These are phyloP conservation scores for Eutypella sp. DNA, from an alignment of 2,329 filamentous ascomycete genomes.

Conservation along the genomic window DNA sequence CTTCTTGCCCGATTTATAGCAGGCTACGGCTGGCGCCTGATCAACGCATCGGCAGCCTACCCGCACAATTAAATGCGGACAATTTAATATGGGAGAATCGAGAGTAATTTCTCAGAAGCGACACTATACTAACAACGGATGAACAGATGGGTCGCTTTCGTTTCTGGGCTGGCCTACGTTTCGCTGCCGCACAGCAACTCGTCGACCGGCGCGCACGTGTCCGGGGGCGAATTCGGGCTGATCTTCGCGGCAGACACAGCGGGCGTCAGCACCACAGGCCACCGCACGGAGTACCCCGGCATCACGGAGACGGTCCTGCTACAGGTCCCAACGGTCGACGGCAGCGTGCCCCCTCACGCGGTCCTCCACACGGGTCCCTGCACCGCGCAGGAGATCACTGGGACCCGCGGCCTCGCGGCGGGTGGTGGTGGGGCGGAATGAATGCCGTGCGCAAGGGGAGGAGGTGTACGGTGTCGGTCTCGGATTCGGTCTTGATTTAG, in stretches of 20 bases:
- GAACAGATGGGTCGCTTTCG: slow-evolving; percentile 30
- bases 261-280: slow-evolving; percentile 33
- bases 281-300: slow-evolving; percentile 36
- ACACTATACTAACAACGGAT: background rate
- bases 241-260: slow-evolving; percentile 39
- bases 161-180: slow-evolving; percentile 36
- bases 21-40: no score
- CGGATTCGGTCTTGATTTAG: no score
- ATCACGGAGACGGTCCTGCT: slow-evolving; percentile 31
- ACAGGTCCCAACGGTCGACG: slow-evolving; percentile 31
- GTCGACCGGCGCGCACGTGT: slow-evolving; percentile 29
- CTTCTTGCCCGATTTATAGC: no score
- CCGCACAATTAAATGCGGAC: no score
- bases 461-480: no score
- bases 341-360: slow-evolving; percentile 31
- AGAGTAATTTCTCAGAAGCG: no score
- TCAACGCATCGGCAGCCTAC: no score
- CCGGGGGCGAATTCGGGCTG: slow-evolving; percentile 33
- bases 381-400: slow-evolving; percentile 15
- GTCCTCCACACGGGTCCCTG: slow-evolving; percentile 37
- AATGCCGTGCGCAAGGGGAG: no score
- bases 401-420: slow-evolving; percentile 7
- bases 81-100: no score
- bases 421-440: no score
- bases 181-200: slow-evolving; percentile 32